These are phyloP conservation scores for Ophiostoma fasciatum DNA, from an alignment of 2,329 filamentous ascomycete genomes.

Conservation along the genomic window DNA sequence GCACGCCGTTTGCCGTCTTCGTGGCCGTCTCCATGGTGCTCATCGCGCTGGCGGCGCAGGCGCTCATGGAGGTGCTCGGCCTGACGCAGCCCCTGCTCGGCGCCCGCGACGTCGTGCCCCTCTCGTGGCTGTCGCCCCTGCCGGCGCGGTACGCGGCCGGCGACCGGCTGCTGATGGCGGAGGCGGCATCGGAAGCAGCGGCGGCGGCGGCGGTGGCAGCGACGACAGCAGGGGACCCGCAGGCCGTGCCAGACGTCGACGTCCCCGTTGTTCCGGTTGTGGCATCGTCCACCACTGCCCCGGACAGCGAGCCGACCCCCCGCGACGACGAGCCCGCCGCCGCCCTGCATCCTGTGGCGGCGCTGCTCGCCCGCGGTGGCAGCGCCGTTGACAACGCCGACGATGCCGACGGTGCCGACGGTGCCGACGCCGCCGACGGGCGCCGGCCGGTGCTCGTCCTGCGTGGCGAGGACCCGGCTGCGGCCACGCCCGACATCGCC, in stretches of 20 bases:
- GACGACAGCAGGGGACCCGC: constrained; percentile 5
- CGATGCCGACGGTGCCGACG: background rate
- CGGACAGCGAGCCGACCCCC: constrained; percentile 4
- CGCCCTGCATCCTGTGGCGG: too few species aligned
- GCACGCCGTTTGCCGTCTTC: constrained; percentile 34
- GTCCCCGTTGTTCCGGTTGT: too few species aligned
- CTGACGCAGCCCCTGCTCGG: constrained; percentile 40
- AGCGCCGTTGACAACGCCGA: constrained; percentile 1
- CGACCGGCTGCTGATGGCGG: constrained; percentile 1
- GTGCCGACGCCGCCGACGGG: background rate
- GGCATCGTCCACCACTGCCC: too few species aligned
- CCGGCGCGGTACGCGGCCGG: background rate
- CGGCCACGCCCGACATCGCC: constrained; percentile 14
- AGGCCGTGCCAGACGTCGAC: too few species aligned
- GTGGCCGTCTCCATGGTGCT: constrained; percentile 43
- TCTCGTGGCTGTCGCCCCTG: constrained; percentile 16
- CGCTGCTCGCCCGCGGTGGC: too few species aligned
- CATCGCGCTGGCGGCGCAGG: constrained; percentile 46
- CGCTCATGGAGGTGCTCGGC: constrained; percentile 49
- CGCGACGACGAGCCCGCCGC: background rate
- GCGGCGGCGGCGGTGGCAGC: background rate
- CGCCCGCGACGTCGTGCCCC: constrained; percentile 39
- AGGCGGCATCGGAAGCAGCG: background rate
- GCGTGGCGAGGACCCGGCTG: constrained; percentile 10
- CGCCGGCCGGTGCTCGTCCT: constrained; percentile 7